phyloP scores from a whole-genome alignment of 2,329 filamentous ascomycete genomes.

The Scytalidium sp. region DNA sequence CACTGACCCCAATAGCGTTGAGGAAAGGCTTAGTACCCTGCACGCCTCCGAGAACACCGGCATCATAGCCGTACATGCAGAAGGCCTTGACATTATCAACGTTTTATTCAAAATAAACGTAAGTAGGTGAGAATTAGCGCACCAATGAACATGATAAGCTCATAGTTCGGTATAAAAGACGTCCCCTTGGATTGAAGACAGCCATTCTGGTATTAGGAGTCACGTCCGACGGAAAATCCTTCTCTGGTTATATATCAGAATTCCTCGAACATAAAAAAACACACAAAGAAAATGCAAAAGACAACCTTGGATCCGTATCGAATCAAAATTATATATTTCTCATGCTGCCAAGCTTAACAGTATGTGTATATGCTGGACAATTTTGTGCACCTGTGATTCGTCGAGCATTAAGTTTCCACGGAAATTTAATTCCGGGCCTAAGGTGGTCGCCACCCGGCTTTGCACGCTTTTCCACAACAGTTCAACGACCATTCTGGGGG shows the following conservation, averaged over 20 bases:
- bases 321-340: too few relatives aligned
- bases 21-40: constrained; percentile 17
- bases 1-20: constrained; percentile 15
- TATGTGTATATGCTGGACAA: too few relatives aligned
- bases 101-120: neutral
- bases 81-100: neutral
- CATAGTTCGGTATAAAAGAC: neutral
- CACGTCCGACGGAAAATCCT: neutral
- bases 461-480: neutral
- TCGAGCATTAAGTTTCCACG: neutral
- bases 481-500: neutral
- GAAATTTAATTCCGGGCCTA: neutral
- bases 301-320: too few relatives aligned
- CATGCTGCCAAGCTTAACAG: neutral
- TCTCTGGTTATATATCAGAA: too few relatives aligned
- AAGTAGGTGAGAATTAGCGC: neutral
- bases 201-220: neutral
- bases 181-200: neutral
- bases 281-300: too few relatives aligned
- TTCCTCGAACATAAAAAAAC: too few relatives aligned
- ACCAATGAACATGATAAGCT: neutral
- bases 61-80: constrained; percentile 18
- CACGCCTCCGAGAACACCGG: constrained; percentile 21
- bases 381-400: neutral
- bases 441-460: neutral